A percentile compares a stretch with the other conserved stretches of the same genome.
Conservation (phyloP, 192 early-diverging fungal genomes). For the Coemansia sp. region DNA sequence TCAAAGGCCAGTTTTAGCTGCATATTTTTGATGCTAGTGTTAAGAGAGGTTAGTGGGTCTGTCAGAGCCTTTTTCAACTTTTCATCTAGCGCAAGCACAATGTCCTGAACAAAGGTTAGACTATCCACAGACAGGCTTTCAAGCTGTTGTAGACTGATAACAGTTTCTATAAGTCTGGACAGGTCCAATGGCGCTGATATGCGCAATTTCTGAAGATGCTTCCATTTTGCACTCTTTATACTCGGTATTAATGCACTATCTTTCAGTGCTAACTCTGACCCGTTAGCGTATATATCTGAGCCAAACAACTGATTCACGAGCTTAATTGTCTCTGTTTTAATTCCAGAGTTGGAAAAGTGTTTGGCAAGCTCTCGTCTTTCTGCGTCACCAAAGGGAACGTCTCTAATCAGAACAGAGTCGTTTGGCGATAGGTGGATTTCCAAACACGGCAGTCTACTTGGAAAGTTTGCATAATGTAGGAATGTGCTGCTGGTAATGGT, state of each 20-base stretch:
- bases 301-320: background rate
- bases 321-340: background rate
- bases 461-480: constrained; percentile 1
- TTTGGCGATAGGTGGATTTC: background rate
- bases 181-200: background rate
- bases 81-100: background rate
- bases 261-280: background rate
- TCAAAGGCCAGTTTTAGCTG: background rate
- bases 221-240: background rate
- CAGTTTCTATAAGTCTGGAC: background rate
- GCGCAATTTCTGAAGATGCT: background rate
- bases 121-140: background rate
- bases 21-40: background rate
- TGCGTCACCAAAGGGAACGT: background rate
- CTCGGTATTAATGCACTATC: background rate
- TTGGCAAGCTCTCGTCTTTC: background rate
- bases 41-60: background rate
- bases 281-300: background rate
- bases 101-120: background rate
- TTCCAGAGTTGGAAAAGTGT: background rate
- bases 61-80: background rate
- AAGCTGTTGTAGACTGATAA: background rate
- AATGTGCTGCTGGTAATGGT: background rate
- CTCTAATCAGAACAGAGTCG: background rate
- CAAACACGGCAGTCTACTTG: background rate